Conservation (phyloP, 2,329 filamentous ascomycete species). For the Diaporthe longicolla region DNA sequence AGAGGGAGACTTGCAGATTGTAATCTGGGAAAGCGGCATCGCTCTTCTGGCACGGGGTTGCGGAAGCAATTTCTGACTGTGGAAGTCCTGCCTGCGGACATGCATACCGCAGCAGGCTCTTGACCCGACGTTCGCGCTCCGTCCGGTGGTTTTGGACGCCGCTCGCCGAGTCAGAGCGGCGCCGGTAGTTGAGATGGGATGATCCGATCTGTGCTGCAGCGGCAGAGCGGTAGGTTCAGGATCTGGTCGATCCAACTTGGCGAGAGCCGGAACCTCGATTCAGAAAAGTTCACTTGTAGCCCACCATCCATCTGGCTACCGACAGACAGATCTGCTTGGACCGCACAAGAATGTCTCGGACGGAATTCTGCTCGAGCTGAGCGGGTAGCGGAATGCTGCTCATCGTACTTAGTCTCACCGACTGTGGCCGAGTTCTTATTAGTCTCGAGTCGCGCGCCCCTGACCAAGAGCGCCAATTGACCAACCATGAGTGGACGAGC, state of each 20-base stretch:
- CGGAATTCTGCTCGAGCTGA: conserved; percentile 24
- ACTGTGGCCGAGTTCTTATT: conserved; percentile 28
- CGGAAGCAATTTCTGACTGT: not conserved
- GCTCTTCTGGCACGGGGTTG: not conserved
- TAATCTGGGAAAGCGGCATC: conserved; percentile 36
- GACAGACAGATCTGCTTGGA: not conserved
- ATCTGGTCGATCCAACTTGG: conserved; percentile 29
- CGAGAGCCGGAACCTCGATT: conserved; percentile 15
- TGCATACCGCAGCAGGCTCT: conserved; percentile 23
- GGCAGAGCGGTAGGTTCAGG: conserved; percentile 31
- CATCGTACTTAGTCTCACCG: conserved; percentile 37
- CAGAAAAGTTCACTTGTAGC: conserved; percentile 3
- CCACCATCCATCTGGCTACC: not conserved
- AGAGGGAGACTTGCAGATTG: conserved; percentile 41
- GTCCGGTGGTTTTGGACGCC: conserved; percentile 14
- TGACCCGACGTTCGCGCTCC: not conserved
- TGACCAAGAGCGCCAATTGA: conserved; percentile 40
- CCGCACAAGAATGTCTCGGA: conserved; percentile 32
- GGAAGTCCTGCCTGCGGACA: not conserved
- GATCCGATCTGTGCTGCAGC: conserved; percentile 30
- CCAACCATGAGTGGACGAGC: conserved; percentile 39
- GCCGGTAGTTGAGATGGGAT: conserved; percentile 38
- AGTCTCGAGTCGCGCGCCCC: conserved; percentile 39
- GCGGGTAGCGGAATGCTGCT: conserved; percentile 10
- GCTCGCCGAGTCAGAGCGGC: conserved; percentile 21